Percentiles rank a stretch among this genome's conserved stretches.
Evolutionary conservation across 345 rosid genomes (phyloP).

Genomic region (Camelina neglecta): DNA sequence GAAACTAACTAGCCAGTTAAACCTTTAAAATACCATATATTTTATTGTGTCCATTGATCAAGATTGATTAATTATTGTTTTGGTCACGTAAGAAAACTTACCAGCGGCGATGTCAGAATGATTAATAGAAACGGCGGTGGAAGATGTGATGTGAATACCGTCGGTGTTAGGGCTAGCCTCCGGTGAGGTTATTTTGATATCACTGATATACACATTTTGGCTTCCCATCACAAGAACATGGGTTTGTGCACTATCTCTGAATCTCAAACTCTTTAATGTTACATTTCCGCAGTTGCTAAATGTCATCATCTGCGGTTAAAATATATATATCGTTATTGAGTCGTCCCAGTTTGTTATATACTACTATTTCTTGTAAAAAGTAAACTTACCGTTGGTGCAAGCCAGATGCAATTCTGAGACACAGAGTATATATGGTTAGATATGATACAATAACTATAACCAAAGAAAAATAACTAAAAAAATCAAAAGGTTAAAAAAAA

Average conservation of each 20-base stretch:
- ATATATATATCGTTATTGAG: neutral
- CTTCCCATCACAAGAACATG: slow-evolving; percentile 43
- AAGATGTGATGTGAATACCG: slow-evolving; percentile 45
- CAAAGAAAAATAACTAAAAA: neutral
- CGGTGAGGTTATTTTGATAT: slow-evolving; percentile 43
- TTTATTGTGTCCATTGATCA: neutral
- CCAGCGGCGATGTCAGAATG: slow-evolving; percentile 40
- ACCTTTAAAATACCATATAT: neutral
- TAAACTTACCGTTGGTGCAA: slow-evolving; percentile 42
- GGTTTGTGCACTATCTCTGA: slow-evolving; percentile 42
- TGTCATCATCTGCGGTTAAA: slow-evolving; percentile 31
- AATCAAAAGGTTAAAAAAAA: neutral
- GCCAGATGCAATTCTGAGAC: slow-evolving; percentile 33
- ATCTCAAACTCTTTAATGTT: slow-evolving; percentile 32
- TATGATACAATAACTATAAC: neutral
- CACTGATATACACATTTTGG: slow-evolving; percentile 30
- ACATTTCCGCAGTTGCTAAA: slow-evolving; percentile 36
- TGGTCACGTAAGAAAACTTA: slow-evolving; percentile 4
- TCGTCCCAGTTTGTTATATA: neutral
- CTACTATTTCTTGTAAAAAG: neutral
- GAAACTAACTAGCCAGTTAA: neutral
- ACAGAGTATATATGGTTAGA: neutral
- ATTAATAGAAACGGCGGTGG: slow-evolving; percentile 40
- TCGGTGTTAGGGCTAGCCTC: slow-evolving; percentile 51
- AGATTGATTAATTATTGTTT: neutral